Percentiles rank a stretch among this genome's conserved stretches.
phyloP scores from a whole-genome alignment of 2,329 filamentous ascomycete species.

The Botrytis aclada region DNA sequence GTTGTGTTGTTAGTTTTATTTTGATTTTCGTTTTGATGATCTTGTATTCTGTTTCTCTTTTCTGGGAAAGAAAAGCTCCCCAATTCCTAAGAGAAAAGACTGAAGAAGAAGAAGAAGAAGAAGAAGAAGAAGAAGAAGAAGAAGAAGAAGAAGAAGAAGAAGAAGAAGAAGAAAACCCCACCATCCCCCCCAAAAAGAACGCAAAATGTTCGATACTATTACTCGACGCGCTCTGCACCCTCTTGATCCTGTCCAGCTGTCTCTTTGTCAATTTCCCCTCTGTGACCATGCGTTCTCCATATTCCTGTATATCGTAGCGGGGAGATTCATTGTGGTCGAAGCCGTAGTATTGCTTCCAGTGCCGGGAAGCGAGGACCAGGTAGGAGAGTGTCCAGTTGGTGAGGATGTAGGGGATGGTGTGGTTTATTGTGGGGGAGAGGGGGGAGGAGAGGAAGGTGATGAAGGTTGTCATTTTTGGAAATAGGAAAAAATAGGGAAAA shows the following conservation, averaged over 20 bases:
- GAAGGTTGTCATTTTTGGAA: background rate
- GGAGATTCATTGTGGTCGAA: background rate
- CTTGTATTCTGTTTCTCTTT: too few relatives aligned
- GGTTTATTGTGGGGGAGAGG: background rate
- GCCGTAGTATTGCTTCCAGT: background rate
- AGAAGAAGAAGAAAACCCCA: too few relatives aligned
- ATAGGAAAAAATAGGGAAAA: too few relatives aligned
- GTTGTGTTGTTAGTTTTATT: too few relatives aligned
- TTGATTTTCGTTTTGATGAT: too few relatives aligned
- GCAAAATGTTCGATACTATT: background rate
- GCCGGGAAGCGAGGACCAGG: background rate
- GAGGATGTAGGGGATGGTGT: background rate
- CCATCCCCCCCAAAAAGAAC: background rate
- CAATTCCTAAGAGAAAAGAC: too few relatives aligned
- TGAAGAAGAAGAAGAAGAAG: too few relatives aligned
- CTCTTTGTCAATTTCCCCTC: background rate
- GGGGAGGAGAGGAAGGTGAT: background rate
- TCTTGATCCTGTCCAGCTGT: background rate
- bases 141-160: too few relatives aligned
- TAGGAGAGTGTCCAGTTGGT: background rate
- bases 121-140: too few relatives aligned
- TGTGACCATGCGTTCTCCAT: background rate
- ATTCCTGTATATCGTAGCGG: background rate
- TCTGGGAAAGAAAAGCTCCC: too few relatives aligned
- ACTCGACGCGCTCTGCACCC: conserved; percentile 1